Conservation (phyloP, 441 rosid genomes). For the Erodium texanum region DNA sequence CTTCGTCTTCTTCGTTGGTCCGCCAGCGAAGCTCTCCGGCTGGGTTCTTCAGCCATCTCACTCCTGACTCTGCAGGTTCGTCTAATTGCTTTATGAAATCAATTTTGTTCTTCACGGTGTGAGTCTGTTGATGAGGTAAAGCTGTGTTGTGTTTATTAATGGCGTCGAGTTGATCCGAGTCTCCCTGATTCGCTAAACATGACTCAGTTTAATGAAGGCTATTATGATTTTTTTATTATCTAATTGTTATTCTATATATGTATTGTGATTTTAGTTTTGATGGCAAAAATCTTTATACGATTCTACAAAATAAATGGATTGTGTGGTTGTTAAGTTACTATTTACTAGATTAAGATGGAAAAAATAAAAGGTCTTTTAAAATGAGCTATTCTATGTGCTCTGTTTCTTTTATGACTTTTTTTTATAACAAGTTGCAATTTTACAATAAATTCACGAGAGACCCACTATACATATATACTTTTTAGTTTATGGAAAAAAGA, state of each 20-base stretch:
- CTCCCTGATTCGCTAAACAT: background rate
- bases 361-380: too few species aligned
- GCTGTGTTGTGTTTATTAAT: background rate
- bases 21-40: constrained; percentile 94
- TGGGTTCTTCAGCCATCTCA: constrained; percentile 50
- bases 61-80: constrained; percentile 32
- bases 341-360: background rate
- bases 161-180: background rate
- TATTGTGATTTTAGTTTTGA: too few species aligned
- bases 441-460: background rate
- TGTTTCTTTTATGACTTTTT: background rate
- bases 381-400: background rate
- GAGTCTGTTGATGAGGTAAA: too few species aligned
- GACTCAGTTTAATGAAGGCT: too few species aligned
- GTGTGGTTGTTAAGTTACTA: background rate
- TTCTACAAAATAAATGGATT: background rate
- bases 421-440: background rate
- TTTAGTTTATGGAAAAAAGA: background rate
- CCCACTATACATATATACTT: background rate
- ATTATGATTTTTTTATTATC: too few species aligned
- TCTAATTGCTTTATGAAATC: constrained; percentile 6
- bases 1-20: constrained; percentile 35
- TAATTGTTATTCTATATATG: too few species aligned
- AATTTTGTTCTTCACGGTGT: too few species aligned
- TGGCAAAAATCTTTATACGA: too few species aligned